Evolutionary conservation across 2,329 filamentous ascomycete species (phyloP), one percentile per base, ranked within the genome.

Genomic region (Thermothelomyces thermophilus): DNA sequence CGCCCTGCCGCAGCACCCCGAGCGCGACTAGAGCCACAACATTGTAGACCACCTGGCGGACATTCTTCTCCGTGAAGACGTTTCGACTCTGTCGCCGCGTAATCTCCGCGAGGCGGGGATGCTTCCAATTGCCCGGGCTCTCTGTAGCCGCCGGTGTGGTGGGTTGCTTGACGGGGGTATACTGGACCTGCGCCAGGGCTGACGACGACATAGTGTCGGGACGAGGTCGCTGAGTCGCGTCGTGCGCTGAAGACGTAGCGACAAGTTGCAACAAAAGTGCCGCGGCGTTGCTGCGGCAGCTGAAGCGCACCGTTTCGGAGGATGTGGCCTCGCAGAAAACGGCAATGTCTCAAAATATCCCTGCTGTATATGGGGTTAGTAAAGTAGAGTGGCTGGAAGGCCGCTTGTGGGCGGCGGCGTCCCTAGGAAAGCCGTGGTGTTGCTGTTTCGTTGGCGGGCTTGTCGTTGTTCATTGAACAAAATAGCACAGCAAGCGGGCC

Each of bases 71-170:
- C 49, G 83, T 82, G 66, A 97, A 95, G 41, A 77, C 86, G 13
- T 83, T 82, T 17, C 83, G 84, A 65, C 87, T 84, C 64, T 90
- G 87, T 45, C 93, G 83, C 55, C 79, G 79, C 14, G 86, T 82
- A 64, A 98, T 94, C 69, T 97, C 91, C 62, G 89, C 79, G 57
- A 96, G 77, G 56, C 85, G 83, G 30, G 93, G 93, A 66, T 98
- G 93, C 63, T 83, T 81, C 91, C 93, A 98, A 64, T 84, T 88
- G 48, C 91, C 90, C 6, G 87, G 79, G 60, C 77, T 81, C 46
- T 81, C 78, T 66, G 74, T 64, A 63, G 75, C 54, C 57, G 77
- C 62, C 57, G 70, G 7, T 13, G 48, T 62, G 58, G 70, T 24
- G 2, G 54, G 54, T 41, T 58, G 59, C 39, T 61, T 65, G 46